A percentile compares a stretch with the other conserved stretches of the same genome.
Evolutionary conservation across 805 yeast species (phyloP).

Genomic region (Metschnikowia picachoensis): DNA sequence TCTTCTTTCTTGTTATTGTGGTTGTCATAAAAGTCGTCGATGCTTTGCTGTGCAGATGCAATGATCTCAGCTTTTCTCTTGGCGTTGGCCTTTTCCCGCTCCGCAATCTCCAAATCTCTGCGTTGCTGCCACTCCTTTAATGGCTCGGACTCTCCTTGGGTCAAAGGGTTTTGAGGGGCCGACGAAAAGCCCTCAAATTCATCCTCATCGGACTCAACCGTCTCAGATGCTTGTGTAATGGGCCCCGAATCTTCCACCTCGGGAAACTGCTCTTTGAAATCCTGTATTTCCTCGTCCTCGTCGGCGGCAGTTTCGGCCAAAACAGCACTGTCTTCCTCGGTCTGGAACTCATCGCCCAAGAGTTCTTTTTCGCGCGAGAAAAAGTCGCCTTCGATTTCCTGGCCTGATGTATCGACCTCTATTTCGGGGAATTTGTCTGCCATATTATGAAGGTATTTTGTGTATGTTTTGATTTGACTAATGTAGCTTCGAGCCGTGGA

Average conservation of each 20-base stretch:
- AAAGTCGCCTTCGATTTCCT: conserved; percentile 49
- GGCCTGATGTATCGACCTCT: conserved; percentile 29
- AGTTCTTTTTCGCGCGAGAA: conserved; percentile 64
- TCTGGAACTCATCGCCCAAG: conserved; percentile 67
- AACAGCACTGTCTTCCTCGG: conserved; percentile 54
- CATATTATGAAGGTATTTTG: conserved; percentile 33
- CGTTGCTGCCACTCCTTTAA: conserved; percentile 74
- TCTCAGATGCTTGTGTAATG: conserved; percentile 9
- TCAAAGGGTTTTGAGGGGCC: conserved; percentile 11
- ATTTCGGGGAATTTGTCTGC: conserved; percentile 77
- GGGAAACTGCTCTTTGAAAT: conserved; percentile 64
- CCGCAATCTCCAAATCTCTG: conserved; percentile 70
- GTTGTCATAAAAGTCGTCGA: conserved; percentile 89
- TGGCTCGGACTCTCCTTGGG: conserved; percentile 47
- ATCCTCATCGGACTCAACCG: conserved; percentile 29
- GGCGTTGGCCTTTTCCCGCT: conserved; percentile 70
- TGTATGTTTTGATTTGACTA: background rate
- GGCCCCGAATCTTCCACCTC: conserved; percentile 40
- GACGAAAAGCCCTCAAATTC: conserved; percentile 36
- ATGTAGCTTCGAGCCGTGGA: background rate
- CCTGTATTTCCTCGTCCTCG: conserved; percentile 45
- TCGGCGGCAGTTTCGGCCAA: conserved; percentile 34
- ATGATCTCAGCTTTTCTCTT: conserved; percentile 63
- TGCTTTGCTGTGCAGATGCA: conserved; percentile 72
- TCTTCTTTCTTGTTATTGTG: conserved; percentile 81